Base-by-base conservation (phyloP, 2,329 filamentous ascomycete species). In the Ceratocystis lukuohia region DNA sequence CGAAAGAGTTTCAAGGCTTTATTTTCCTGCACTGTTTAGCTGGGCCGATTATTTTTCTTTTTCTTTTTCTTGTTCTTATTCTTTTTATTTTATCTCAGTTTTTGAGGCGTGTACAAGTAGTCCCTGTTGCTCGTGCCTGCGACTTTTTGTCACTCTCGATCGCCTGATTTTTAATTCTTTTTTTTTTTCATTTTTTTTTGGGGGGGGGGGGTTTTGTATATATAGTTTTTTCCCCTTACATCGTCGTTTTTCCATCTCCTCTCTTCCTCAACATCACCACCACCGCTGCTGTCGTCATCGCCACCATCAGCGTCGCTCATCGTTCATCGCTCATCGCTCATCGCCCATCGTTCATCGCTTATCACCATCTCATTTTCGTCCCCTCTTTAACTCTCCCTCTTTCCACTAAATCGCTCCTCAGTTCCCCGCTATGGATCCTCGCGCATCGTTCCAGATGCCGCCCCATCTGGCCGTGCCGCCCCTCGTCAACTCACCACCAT, bases 401-500 rank as follows among this genome's bases (percentile, higher is more conserved):
- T 22, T 6, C n/a, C 17, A 3, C 15, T 53, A 5, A 41, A 12
- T 5, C 37, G 10, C n/a, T 12, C 48, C 48, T 8, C n/a, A 8
- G n/a, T 53, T 25, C 48, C 48, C 57, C 69, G 70, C 69, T 63
- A 82, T 82, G 80, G 79, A 84, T 70, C 80, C 79, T 69, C 79
- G 84, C 72, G 53, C 62, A 28, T 77, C 77, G 72, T 86, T 84
- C 72, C 81, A 84, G 71, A 82, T 86, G 74, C 80, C 82, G 67
- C 66, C 62, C 25, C 75, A 77, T 70, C 81, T 83, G 77, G 74
- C 73, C 66, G 77, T 79, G 70, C 82, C 82, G 70, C 80, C 82
- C 66, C 76, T 88, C 71, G 82, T 87, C 77, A 84, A 84, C 73
- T 85, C 84, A 70, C 83, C 85, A 68, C 84, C 86, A 37, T 86